Evolutionary conservation across 2,329 filamentous ascomycete genomes (phyloP).

Genomic region (Ambrosiella xylebori): DNA sequence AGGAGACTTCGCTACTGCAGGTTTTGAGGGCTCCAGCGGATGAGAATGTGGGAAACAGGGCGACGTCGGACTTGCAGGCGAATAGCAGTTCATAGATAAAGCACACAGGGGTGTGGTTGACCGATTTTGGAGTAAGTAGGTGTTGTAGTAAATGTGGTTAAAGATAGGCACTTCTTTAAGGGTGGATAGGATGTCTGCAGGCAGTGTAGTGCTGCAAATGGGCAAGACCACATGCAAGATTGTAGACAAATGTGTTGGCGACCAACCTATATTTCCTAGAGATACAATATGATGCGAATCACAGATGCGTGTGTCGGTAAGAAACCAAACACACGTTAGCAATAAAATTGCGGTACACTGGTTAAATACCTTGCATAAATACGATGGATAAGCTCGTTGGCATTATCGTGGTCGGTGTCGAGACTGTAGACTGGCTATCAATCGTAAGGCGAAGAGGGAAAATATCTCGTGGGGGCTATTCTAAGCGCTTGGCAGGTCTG

Average conservation of each 20-base stretch:
- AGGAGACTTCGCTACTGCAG: not conserved
- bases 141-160: not conserved
- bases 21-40: not conserved
- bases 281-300: no score
- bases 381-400: no score
- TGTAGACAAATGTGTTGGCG: no score
- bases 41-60: slow-evolving; percentile 5
- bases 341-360: no score
- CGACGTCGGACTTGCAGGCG: slow-evolving; percentile 6
- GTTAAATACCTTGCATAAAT: no score
- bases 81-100: slow-evolving; percentile 2
- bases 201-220: no score
- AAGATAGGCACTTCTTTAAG: not conserved
- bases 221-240: no score
- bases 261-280: no score
- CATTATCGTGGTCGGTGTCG: no score
- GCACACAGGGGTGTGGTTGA: slow-evolving; percentile 5
- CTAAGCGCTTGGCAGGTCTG: slow-evolving; percentile 11
- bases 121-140: not conserved
- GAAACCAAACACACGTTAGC: no score
- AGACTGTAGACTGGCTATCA: no score
- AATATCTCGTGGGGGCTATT: slow-evolving; percentile 10
- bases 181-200: not conserved
- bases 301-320: no score
- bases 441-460: not conserved